phyloP scores from a whole-genome alignment of 805 yeast genomes.

The Candida boleticola region DNA sequence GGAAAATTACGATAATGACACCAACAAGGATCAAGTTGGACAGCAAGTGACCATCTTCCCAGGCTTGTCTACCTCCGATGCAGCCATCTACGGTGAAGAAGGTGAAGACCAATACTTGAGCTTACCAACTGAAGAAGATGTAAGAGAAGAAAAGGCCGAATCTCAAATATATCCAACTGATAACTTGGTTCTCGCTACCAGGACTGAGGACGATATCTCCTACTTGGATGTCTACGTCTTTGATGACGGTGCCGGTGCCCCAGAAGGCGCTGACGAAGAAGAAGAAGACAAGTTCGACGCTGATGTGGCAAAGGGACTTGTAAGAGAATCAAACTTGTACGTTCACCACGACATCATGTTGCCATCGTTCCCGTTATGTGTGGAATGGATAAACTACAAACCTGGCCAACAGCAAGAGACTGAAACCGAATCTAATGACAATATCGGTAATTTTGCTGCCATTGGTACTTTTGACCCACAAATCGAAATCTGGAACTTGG shows the following conservation, averaged over 20 bases:
- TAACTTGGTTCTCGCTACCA: constrained; percentile 82
- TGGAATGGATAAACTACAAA: constrained; percentile 86
- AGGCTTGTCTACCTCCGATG: constrained; percentile 60
- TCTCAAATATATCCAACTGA: constrained; percentile 86
- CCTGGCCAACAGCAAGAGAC: constrained; percentile 46
- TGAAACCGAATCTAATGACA: constrained; percentile 19
- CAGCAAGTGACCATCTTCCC: constrained; percentile 67
- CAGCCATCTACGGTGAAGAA: constrained; percentile 49
- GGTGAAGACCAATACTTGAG: constrained; percentile 62
- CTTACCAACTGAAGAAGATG: constrained; percentile 62
- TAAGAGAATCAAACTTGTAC: constrained; percentile 73
- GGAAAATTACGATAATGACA: constrained; percentile 78
- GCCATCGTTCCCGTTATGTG: constrained; percentile 95
- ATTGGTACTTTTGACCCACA: constrained; percentile 97
- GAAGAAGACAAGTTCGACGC: constrained; percentile 67
- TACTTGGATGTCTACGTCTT: constrained; percentile 90
- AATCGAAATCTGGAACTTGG: constrained; percentile 95
- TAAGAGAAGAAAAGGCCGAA: constrained; percentile 76
- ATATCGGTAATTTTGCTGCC: constrained; percentile 89
- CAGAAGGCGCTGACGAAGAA: constrained; percentile 61
- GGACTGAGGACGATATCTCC: constrained; percentile 95
- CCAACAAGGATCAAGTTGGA: constrained; percentile 53
- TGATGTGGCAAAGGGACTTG: constrained; percentile 71
- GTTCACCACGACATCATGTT: constrained; percentile 97
- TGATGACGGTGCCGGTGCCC: constrained; percentile 90